Percentiles rank a stretch among this genome's conserved stretches.
Evolutionary conservation across 2,329 filamentous ascomycete genomes (phyloP).

Genomic region (Fusarium hostae): DNA sequence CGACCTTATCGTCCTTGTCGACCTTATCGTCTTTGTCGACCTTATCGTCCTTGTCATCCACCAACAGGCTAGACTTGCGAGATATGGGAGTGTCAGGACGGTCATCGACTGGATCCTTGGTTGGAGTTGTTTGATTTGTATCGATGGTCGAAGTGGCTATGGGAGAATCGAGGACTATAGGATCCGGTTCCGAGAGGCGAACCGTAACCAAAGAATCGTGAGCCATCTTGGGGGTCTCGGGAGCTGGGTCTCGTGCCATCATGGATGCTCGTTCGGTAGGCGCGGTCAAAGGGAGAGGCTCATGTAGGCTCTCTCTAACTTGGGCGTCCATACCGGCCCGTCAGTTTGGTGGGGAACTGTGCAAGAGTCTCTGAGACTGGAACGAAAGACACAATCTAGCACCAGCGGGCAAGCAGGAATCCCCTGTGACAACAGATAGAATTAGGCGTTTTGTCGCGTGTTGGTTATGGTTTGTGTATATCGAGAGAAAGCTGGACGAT

Average conservation of each 20-base stretch:
- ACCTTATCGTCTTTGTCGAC: slow-evolving; percentile 23
- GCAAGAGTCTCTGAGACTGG: slow-evolving; percentile 38
- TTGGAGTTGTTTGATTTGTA: slow-evolving; percentile 43
- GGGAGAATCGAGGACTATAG: slow-evolving; percentile 57
- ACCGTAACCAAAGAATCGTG: slow-evolving; percentile 84
- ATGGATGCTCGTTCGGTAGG: slow-evolving; percentile 36
- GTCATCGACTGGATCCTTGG: slow-evolving; percentile 34
- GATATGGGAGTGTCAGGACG: slow-evolving; percentile 10
- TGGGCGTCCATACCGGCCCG: slow-evolving; percentile 46
- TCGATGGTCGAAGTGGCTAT: slow-evolving; percentile 26
- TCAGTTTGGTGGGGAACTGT: slow-evolving; percentile 27
- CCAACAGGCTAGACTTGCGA: slow-evolving; percentile 3
- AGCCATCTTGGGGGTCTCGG: slow-evolving; percentile 52
- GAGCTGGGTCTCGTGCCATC: slow-evolving; percentile 42
- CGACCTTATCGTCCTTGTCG: slow-evolving; percentile 21
- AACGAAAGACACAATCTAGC: slow-evolving; percentile 47
- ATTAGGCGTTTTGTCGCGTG: slow-evolving; percentile 30
- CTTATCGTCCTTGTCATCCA: slow-evolving; percentile 17
- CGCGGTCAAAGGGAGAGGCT: slow-evolving; percentile 41
- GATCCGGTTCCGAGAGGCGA: slow-evolving; percentile 72
- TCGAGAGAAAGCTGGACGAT: slow-evolving; percentile 16
- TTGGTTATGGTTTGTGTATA: slow-evolving; percentile 9
- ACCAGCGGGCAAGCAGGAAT: slow-evolving; percentile 27
- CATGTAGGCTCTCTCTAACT: slow-evolving; percentile 43
- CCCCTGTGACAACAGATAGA: slow-evolving; percentile 33